Percentiles rank a stretch among this genome's conserved stretches.
These are phyloP conservation scores for Lanmaoa pseudosensibilis DNA, from an alignment of 768 basidiomycete species.

Conservation along the genomic window DNA sequence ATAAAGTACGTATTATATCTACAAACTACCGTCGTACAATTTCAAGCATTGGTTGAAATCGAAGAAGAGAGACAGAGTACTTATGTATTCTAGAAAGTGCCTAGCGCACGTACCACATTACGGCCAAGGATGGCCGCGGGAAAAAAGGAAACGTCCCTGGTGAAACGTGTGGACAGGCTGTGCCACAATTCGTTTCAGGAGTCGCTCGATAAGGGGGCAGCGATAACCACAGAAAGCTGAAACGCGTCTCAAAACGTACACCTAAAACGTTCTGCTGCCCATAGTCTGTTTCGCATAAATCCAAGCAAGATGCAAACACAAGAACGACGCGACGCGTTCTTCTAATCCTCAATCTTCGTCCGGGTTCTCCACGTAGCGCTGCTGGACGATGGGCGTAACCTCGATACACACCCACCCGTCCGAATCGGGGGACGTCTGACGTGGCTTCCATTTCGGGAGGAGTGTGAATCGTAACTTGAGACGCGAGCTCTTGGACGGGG, in stretches of 20 bases:
- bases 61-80: neutral
- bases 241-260: neutral
- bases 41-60: neutral
- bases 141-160: neutral
- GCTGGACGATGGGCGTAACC: constrained; percentile 24
- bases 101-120: constrained; percentile 1
- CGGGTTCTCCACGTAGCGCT: constrained; percentile 16
- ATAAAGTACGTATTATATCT: constrained; percentile 2
- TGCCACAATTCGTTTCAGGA: constrained; percentile 6
- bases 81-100: neutral
- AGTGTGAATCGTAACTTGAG: constrained; percentile 16
- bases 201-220: neutral
- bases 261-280: neutral
- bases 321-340: neutral
- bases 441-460: constrained; percentile 19
- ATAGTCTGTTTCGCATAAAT: neutral
- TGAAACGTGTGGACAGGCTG: neutral
- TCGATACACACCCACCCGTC: constrained; percentile 36
- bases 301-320: no score
- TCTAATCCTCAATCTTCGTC: constrained; percentile 12
- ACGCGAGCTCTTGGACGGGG: constrained; percentile 19
- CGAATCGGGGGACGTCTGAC: constrained; percentile 9
- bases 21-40: neutral
- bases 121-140: neutral
- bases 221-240: neutral